Conservation (phyloP, 225 moss, liverwort and hornwort genomes). For the Lunularia cruciata region DNA sequence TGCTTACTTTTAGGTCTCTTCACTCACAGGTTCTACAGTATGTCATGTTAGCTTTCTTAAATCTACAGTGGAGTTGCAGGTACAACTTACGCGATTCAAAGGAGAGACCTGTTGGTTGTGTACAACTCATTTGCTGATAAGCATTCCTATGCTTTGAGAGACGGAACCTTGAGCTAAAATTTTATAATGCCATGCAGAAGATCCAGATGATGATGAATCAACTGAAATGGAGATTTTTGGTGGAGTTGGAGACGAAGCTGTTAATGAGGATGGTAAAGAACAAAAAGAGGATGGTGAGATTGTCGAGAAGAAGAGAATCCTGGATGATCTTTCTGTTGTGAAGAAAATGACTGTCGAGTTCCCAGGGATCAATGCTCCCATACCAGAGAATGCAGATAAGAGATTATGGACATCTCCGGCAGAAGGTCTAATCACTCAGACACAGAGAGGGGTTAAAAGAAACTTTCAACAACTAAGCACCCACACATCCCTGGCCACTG, state of each 20-base stretch:
- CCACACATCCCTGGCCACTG: neutral
- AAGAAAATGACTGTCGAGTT: constrained; percentile 52
- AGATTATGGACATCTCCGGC: constrained; percentile 51
- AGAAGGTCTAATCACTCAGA: constrained; percentile 2
- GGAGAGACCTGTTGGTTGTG: no score
- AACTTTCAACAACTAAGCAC: constrained; percentile 15
- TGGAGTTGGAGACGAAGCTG: constrained; percentile 41
- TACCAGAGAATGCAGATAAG: constrained; percentile 47
- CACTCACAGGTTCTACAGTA: no score
- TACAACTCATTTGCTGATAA: no score
- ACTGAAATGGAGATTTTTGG: constrained; percentile 46
- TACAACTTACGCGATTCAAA: no score
- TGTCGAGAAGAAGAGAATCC: constrained; percentile 36
- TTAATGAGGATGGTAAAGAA: constrained; percentile 32
- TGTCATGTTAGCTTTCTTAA: no score
- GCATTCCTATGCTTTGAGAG: no score
- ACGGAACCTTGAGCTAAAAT: no score
- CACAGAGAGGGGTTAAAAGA: constrained; percentile 22
- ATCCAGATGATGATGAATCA: constrained; percentile 54
- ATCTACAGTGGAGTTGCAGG: no score
- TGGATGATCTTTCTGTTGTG: constrained; percentile 34
- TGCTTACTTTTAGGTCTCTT: no score
- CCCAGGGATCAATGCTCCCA: constrained; percentile 64
- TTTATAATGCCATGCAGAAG: constrained; percentile 28
- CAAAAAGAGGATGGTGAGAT: constrained; percentile 51